A percentile compares a stretch with the other conserved stretches of the same genome.
These are phyloP conservation scores for Boletus tylopilopsis DNA, from an alignment of 768 basidiomycete species.

Conservation along the genomic window DNA sequence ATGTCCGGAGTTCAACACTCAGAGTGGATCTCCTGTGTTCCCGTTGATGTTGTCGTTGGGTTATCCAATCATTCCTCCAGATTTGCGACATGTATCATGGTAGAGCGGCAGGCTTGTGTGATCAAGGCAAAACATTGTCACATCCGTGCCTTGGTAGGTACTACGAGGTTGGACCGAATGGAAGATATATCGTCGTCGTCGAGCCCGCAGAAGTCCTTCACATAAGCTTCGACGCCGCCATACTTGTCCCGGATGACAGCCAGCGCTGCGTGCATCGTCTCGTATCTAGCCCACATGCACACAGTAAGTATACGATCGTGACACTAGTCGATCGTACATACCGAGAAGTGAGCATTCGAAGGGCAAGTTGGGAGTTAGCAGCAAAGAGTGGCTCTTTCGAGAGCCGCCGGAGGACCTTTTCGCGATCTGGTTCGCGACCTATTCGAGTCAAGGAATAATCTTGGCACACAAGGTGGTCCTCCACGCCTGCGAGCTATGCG, in stretches of 20 bases:
- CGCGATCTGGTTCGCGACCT: conserved; percentile 75
- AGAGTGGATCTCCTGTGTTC: too few species aligned
- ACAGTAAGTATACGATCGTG: background rate
- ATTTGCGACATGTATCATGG: background rate
- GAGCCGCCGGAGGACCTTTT: conserved; percentile 64
- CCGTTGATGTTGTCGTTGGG: too few species aligned
- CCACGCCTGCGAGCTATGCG: conserved; percentile 66
- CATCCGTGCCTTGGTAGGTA: conserved; percentile 29
- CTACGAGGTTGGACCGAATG: conserved; percentile 57
- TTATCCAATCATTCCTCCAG: background rate
- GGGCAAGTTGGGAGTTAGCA: conserved; percentile 65
- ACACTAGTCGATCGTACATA: conserved; percentile 23
- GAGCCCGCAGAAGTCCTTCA: conserved; percentile 52
- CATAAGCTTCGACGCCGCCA: conserved; percentile 63
- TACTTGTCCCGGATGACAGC: conserved; percentile 58
- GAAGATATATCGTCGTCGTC: conserved; percentile 57
- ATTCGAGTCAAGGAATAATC: conserved; percentile 79
- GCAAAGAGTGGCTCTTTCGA: conserved; percentile 71
- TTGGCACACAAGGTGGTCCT: conserved; percentile 56
- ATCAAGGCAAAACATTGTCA: conserved; percentile 7
- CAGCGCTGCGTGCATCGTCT: conserved; percentile 76
- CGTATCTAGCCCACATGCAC: conserved; percentile 41
- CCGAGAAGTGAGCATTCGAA: conserved; percentile 85
- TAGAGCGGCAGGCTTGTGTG: background rate
- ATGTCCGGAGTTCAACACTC: too few species aligned